Conservation (phyloP, 495 filamentous ascomycete genomes). For the Penicillium cosmopolitanum region DNA sequence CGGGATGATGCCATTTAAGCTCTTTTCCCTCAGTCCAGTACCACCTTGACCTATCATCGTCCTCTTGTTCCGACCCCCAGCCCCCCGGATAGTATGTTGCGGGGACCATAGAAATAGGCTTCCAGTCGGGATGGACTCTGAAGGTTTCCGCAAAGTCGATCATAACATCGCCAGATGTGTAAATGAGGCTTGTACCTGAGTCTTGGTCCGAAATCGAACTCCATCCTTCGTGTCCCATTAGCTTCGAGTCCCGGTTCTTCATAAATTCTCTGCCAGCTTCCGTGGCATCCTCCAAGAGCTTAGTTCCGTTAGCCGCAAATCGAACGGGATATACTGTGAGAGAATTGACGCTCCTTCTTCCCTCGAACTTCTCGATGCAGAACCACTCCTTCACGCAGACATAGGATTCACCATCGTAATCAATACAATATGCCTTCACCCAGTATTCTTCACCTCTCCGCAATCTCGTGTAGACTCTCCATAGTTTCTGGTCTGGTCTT, state of each 20-base stretch:
- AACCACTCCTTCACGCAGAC: conserved; percentile 8
- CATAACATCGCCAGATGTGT: conserved; percentile 4
- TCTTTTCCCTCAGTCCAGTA: conserved; percentile 1
- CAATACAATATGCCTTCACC: conserved; percentile 4
- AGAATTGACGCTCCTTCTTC: not conserved
- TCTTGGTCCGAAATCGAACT: not conserved
- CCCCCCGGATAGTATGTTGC: not conserved
- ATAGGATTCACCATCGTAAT: conserved; percentile 7
- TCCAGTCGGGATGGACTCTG: conserved; percentile 5
- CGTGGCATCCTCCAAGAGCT: not conserved
- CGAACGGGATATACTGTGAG: not conserved
- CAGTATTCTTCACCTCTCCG: not conserved
- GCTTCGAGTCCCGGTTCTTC: not conserved
- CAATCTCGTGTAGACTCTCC: not conserved
- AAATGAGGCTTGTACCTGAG: not conserved
- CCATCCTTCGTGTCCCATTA: conserved; percentile 2
- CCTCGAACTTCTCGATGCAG: not conserved
- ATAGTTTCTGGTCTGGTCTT: not conserved
- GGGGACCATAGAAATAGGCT: not conserved
- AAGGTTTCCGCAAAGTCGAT: conserved; percentile 4
- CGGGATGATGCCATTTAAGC: not conserved
- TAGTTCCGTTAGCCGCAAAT: not conserved
- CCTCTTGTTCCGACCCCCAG: not conserved
- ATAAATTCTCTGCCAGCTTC: not conserved
- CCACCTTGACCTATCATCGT: not conserved